Percentiles rank a stretch among this genome's conserved stretches.
Conservation (phyloP, 306 rosid genomes). For the Vicia faba region DNA sequence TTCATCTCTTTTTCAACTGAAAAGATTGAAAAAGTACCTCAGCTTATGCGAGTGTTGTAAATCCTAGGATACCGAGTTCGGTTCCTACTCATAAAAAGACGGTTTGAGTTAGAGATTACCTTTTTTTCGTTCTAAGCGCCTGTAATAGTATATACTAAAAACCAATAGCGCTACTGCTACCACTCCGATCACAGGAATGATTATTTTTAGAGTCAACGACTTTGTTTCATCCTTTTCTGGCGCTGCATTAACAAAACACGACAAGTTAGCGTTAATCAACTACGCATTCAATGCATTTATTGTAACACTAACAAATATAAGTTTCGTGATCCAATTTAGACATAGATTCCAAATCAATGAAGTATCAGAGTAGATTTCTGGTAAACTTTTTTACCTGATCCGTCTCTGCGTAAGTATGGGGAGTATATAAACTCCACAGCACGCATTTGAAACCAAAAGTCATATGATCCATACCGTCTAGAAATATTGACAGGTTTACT, state of each 20-base stretch:
- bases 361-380: background rate
- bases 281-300: background rate
- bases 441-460: no score
- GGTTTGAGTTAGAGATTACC: background rate
- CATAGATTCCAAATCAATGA: background rate
- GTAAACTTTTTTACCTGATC: background rate
- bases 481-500: no score
- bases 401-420: no score
- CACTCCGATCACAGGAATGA: background rate
- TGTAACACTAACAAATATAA: background rate
- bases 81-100: no score
- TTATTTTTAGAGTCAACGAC: background rate
- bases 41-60: background rate
- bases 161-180: background rate
- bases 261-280: background rate
- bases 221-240: background rate
- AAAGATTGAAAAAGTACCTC: conserved; percentile 7
- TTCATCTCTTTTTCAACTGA: conserved; percentile 24
- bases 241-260: conserved; percentile 4
- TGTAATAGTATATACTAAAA: background rate
- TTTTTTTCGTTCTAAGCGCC: background rate
- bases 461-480: no score
- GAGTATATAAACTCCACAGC: no score
- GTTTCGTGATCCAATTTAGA: background rate
- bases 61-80: no score